Percentiles rank a stretch among this genome's conserved stretches.
These are phyloP conservation scores for Pythium monospermum DNA, from an alignment of 352 stramenopile genomes.

Conservation along the genomic window DNA sequence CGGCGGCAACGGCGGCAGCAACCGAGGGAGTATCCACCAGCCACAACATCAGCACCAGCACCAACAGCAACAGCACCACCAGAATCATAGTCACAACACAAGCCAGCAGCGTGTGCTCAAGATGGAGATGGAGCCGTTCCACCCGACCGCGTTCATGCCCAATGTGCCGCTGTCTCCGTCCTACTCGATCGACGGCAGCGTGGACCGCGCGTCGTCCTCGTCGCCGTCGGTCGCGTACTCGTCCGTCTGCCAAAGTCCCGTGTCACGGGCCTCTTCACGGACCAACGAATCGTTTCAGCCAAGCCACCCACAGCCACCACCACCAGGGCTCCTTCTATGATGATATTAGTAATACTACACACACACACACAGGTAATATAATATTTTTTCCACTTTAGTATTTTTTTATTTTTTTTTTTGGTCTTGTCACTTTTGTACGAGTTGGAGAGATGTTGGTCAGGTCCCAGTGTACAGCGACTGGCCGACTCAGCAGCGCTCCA, in stretches of 20 bases:
- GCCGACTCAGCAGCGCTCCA: too few relatives aligned
- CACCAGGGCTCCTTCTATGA: too few relatives aligned
- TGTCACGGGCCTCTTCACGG: slow-evolving; percentile 21
- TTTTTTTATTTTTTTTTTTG: too few relatives aligned
- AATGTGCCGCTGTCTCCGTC: slow-evolving; percentile 43
- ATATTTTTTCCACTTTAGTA: too few relatives aligned
- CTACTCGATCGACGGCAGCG: slow-evolving; percentile 33
- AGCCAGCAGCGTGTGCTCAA: slow-evolving; percentile 10
- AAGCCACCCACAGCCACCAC: too few relatives aligned
- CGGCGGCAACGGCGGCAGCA: background rate
- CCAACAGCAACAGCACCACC: slow-evolving; percentile 10
- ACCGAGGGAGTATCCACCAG: slow-evolving; percentile 13
- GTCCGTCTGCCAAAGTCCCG: slow-evolving; percentile 54
- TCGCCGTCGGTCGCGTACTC: slow-evolving; percentile 60
- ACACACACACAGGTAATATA: too few relatives aligned
- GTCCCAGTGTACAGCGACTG: too few relatives aligned
- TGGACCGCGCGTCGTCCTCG: slow-evolving; percentile 32
- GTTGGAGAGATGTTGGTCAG: too few relatives aligned
- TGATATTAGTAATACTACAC: too few relatives aligned
- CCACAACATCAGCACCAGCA: slow-evolving; percentile 7
- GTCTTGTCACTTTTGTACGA: too few relatives aligned
- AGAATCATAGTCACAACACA: background rate
- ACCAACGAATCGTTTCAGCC: too few relatives aligned
- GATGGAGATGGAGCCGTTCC: slow-evolving; percentile 15
- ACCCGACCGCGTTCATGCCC: slow-evolving; percentile 31